phyloP scores from a whole-genome alignment of 2,329 filamentous ascomycete genomes.

The Dothiorella sarmentorum region DNA sequence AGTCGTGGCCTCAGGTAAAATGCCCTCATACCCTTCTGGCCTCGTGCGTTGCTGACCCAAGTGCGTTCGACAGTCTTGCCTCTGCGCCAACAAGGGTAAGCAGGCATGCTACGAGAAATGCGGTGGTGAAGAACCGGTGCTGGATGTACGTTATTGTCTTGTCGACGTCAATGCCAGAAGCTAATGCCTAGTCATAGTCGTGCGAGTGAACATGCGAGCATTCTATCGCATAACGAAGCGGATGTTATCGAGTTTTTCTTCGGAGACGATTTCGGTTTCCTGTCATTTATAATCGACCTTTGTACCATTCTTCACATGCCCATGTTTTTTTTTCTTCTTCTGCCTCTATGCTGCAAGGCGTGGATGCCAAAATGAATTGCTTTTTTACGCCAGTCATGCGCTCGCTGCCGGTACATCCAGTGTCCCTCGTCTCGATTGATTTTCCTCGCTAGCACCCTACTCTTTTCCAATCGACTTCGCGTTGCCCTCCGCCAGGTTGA shows the following conservation, averaged over 20 bases:
- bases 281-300: neutral
- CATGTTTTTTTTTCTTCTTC: neutral
- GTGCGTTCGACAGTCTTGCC: neutral
- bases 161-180: too few relatives aligned
- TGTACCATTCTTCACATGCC: neutral
- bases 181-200: neutral
- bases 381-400: neutral
- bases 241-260: neutral
- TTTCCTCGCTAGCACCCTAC: neutral
- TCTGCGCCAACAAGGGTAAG: conserved; percentile 15
- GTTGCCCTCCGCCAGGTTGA: conserved; percentile 45
- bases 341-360: neutral
- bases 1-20: conserved; percentile 16
- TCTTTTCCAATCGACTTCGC: neutral
- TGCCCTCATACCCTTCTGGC: neutral
- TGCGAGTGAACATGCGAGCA: neutral
- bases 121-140: conserved; percentile 9
- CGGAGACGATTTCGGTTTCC: neutral
- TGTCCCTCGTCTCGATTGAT: too few relatives aligned
- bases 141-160: neutral
- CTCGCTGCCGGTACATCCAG: neutral
- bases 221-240: neutral
- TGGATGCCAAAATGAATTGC: neutral
- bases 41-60: neutral
- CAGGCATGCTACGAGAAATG: conserved; percentile 17